These are phyloP conservation scores for Psophocarpus tetragonolobus DNA, from an alignment of 306 rosid genomes.

Conservation along the genomic window DNA sequence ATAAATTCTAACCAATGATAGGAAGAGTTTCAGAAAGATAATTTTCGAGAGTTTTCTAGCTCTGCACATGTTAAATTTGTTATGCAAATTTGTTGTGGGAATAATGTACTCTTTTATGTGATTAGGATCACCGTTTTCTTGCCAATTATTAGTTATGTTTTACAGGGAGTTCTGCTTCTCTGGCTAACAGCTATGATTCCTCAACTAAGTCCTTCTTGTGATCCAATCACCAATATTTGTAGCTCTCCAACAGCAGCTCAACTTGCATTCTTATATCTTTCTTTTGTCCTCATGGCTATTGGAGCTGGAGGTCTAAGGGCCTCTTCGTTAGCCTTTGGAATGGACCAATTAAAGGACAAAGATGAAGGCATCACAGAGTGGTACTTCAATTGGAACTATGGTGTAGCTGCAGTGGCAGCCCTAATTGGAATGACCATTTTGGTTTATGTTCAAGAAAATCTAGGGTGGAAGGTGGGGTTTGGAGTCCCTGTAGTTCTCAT, in stretches of 20 bases:
- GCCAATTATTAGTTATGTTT: neutral
- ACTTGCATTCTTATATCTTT: constrained; percentile 17
- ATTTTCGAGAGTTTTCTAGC: too few species aligned
- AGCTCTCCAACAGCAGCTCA: neutral
- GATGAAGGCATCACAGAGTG: neutral
- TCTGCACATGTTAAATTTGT: too few species aligned
- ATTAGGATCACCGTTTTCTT: neutral
- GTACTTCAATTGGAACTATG: constrained; percentile 6
- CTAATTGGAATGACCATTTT: constrained; percentile 14
- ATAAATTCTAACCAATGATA: too few species aligned
- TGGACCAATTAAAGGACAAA: constrained; percentile 18
- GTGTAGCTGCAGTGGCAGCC: neutral
- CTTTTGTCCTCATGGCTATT: constrained; percentile 19
- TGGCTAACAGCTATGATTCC: constrained; percentile 44
- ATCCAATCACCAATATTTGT: neutral
- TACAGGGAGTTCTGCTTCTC: constrained; percentile 25
- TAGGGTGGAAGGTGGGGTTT: neutral
- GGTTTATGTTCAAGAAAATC: constrained; percentile 15
- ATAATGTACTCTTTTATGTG: too few species aligned
- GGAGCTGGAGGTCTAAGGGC: constrained; percentile 24
- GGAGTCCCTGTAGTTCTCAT: neutral
- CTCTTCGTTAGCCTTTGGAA: constrained; percentile 24
- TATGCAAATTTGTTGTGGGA: neutral
- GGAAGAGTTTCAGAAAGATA: too few species aligned
- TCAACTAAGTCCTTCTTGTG: neutral